phyloP scores from a whole-genome alignment of 495 filamentous ascomycete species.

The Penicillium subrubescens region DNA sequence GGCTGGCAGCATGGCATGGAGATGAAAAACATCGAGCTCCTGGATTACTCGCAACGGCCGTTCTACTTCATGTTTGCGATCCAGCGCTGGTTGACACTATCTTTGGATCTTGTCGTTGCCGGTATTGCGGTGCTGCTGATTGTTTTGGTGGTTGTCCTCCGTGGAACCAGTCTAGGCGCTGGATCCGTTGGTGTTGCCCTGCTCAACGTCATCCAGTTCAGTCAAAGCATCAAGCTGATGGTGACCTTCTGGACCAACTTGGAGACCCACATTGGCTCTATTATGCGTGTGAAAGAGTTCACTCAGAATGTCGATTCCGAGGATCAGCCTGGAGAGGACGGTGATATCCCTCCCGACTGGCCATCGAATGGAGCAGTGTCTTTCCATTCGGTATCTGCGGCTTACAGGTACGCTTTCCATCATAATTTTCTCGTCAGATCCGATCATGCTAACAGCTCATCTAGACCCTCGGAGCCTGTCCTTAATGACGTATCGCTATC shows the following conservation, averaged over 20 bases:
- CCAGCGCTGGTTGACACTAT: constrained; percentile 56
- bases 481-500: constrained; percentile 53
- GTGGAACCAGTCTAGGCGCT: constrained; percentile 42
- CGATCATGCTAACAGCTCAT: constrained; percentile 13
- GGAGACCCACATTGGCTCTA: constrained; percentile 59
- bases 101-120: constrained; percentile 52
- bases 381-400: constrained; percentile 46
- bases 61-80: constrained; percentile 60
- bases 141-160: constrained; percentile 45
- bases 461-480: constrained; percentile 41
- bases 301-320: constrained; percentile 52
- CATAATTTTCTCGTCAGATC: neutral
- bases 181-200: constrained; percentile 61
- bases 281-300: constrained; percentile 61
- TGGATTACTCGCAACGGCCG: constrained; percentile 62
- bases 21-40: constrained; percentile 45
- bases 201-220: constrained; percentile 59
- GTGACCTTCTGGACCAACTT: constrained; percentile 60
- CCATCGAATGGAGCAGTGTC: constrained; percentile 53
- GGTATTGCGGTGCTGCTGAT: constrained; percentile 52
- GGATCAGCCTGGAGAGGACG: constrained; percentile 43
- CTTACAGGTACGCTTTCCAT: constrained; percentile 36
- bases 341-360: constrained; percentile 47
- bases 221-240: constrained; percentile 51
- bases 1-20: constrained; percentile 53